phyloP scores from a whole-genome alignment of 2,329 filamentous ascomycete genomes.

The Monosporascus cannonballus region DNA sequence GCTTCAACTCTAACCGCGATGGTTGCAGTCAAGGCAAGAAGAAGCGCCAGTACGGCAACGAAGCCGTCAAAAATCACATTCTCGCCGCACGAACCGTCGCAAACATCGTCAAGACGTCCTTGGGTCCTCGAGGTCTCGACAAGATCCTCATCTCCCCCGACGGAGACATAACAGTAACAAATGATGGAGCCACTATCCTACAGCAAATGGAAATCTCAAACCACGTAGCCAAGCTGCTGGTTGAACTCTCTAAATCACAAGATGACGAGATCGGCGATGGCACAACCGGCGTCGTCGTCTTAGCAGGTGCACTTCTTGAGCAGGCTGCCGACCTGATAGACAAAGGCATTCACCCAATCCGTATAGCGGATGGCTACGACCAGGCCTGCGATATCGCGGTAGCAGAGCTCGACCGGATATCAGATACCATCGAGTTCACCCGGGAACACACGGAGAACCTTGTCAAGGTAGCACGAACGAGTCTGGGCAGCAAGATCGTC shows the following conservation, averaged over 20 bases:
- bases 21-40: slow-evolving; percentile 81
- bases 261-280: slow-evolving; percentile 99
- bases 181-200: slow-evolving; percentile 96
- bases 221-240: slow-evolving; percentile 93
- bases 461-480: slow-evolving; percentile 90
- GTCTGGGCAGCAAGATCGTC: slow-evolving; percentile 96
- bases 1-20: neutral
- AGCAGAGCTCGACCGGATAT: slow-evolving; percentile 85
- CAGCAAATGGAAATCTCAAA: slow-evolving; percentile 99
- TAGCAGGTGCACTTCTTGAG: slow-evolving; percentile 90
- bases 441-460: slow-evolving; percentile 77
- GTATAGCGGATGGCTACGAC: slow-evolving; percentile 97
- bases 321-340: slow-evolving; percentile 97
- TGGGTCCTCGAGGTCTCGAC: slow-evolving; percentile 92
- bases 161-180: slow-evolving; percentile 98
- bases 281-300: slow-evolving; percentile 93
- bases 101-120: slow-evolving; percentile 94
- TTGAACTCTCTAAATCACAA: slow-evolving; percentile 96
- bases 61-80: slow-evolving; percentile 97
- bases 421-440: slow-evolving; percentile 82
- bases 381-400: slow-evolving; percentile 96
- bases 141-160: slow-evolving; percentile 99
- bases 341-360: slow-evolving; percentile 98
- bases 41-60: slow-evolving; percentile 92
- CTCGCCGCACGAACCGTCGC: slow-evolving; percentile 92